These are phyloP conservation scores for Yarrowia porcina DNA, from an alignment of 805 yeast species.

Conservation along the genomic window DNA sequence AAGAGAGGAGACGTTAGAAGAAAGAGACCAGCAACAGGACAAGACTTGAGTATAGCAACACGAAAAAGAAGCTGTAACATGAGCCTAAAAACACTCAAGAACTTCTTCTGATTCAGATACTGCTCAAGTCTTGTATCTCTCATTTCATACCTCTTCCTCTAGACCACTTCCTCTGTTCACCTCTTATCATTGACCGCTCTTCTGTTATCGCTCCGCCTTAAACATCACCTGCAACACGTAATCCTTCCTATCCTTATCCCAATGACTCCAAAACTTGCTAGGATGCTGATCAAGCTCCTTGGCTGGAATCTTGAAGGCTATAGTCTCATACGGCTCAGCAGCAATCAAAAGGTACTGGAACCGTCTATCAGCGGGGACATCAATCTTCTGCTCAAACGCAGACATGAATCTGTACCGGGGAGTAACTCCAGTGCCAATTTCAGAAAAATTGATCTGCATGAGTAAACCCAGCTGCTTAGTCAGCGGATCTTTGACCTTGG, in stretches of 20 bases:
- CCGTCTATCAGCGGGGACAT: constrained; percentile 44
- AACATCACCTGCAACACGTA: constrained; percentile 70
- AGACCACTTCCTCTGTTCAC: too few species aligned
- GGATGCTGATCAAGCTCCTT: constrained; percentile 45
- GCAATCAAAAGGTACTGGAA: constrained; percentile 73
- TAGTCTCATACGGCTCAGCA: constrained; percentile 87
- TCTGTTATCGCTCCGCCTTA: background rate
- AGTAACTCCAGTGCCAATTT: constrained; percentile 43
- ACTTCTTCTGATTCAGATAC: too few species aligned
- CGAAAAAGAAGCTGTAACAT: too few species aligned
- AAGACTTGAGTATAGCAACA: too few species aligned
- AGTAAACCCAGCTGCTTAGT: constrained; percentile 61
- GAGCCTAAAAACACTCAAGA: too few species aligned
- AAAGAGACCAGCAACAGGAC: too few species aligned
- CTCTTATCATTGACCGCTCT: too few species aligned
- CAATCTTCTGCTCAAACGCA: constrained; percentile 61
- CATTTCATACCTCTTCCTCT: too few species aligned
- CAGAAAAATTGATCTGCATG: constrained; percentile 56
- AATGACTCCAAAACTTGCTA: constrained; percentile 58
- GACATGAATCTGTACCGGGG: constrained; percentile 78
- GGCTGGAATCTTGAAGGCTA: constrained; percentile 71
- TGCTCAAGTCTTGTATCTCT: too few species aligned
- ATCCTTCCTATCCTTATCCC: constrained; percentile 67
- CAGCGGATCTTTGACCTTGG: constrained; percentile 63
- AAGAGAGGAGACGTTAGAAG: too few species aligned